Evolutionary conservation across 73 alveolate species (phyloP).

Genomic region (Loxodes magnus): DNA sequence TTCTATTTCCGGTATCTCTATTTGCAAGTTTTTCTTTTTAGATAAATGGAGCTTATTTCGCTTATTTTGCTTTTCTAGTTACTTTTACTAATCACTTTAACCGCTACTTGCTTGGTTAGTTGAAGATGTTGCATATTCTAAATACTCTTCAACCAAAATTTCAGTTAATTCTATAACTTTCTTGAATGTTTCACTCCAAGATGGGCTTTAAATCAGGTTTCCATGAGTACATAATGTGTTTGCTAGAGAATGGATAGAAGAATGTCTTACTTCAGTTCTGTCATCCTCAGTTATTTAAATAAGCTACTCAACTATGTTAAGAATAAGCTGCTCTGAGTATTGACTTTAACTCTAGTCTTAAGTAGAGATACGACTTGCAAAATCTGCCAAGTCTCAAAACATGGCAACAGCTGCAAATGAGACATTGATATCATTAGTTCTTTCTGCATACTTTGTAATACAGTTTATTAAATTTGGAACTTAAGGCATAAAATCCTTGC

Average conservation of each 20-base stretch:
- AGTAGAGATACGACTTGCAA: slow-evolving; percentile 16
- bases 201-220: neutral
- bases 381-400: slow-evolving; percentile 48
- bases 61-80: neutral
- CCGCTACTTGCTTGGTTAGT: slow-evolving; percentile 10
- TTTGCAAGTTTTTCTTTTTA: slow-evolving; percentile 11
- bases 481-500: slow-evolving; percentile 7
- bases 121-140: neutral
- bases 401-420: slow-evolving; percentile 37
- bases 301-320: slow-evolving; percentile 15
- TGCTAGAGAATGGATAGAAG: slow-evolving; percentile 26
- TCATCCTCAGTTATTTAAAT: slow-evolving; percentile 23
- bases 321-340: slow-evolving; percentile 25
- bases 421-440: slow-evolving; percentile 31
- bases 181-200: slow-evolving; percentile 17
- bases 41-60: neutral
- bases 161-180: slow-evolving; percentile 8
- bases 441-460: slow-evolving; percentile 27
- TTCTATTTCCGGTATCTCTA: slow-evolving; percentile 5
- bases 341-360: too few relatives aligned
- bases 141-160: slow-evolving; percentile 7
- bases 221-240: slow-evolving; percentile 36
- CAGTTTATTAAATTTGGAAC: slow-evolving; percentile 11
- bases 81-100: neutral
- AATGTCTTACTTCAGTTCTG: slow-evolving; percentile 33